Base-by-base conservation (phyloP, 495 filamentous ascomycete genomes). In the Viridothelium virens region DNA sequence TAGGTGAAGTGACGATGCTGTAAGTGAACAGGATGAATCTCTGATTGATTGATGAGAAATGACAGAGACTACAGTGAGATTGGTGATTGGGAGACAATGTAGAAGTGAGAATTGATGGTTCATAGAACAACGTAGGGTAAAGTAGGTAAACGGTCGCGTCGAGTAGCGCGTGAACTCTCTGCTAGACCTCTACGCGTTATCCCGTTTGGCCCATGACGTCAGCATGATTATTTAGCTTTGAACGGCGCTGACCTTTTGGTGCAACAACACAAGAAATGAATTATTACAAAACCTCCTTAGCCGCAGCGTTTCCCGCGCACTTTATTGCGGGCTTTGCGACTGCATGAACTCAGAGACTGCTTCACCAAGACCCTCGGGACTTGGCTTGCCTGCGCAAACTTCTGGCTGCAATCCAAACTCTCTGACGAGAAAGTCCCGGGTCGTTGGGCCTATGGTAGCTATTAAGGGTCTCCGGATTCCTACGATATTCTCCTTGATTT, bases 371-470 rank as follows among this genome's bases (percentile, higher is more conserved):
- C 92, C 92, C 72, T 95, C 88, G 2, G 92, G 88, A 75, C 85
- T 96, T 11, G 94, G 94, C 71, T 79, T 88, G 71, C 80, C 82
- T 18, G 94, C 90, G 74, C 88, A 92, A 44, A 92, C 91, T 79
- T 97, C 87, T 18, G 91, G 85, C 70, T 87, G 81, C 70, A 88
- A 87, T 9, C 79, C 87, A 76, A 91, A 91, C 61, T 81, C 80
- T 33, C 78, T 77, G 6, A 79, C 71, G 59, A 98, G 76, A 77
- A 90, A 84, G 73, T 89, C 88, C 64, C 88, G 79, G 38, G 95
- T 99, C 63, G 95, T 99, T 16, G 95, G 93, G 34, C 94, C 94
- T 76, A 99, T 99, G 2, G 91, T 92, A 12, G 88, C 90, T 59
- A 46, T 67, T 65, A 69, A 47, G 65, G 65, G 62, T 41, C 68